Evolutionary conservation across 2,329 filamentous ascomycete species (phyloP).

Genomic region (Sporothrix variecibatus): DNA sequence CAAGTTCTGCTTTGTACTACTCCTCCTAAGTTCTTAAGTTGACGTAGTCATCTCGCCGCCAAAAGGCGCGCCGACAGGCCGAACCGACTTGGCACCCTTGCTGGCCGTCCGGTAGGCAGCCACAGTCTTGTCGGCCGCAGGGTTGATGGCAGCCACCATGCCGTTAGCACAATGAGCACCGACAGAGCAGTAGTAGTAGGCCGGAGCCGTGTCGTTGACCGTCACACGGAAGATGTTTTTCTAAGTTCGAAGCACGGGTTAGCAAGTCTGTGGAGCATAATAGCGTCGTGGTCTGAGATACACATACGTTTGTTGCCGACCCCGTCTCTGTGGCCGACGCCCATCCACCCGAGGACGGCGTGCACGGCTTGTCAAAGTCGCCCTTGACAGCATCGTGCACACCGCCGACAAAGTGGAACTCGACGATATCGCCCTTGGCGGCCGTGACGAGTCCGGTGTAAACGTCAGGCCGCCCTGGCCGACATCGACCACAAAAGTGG

Average conservation of each 20-base stretch:
- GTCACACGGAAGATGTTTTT: conserved; percentile 27
- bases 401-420: conserved; percentile 56
- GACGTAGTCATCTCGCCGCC: conserved; percentile 14
- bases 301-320: conserved; percentile 7
- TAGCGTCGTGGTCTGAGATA: neutral
- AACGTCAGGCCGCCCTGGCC: conserved; percentile 47
- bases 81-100: neutral
- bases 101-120: conserved; percentile 10
- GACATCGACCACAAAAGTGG: conserved; percentile 43
- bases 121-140: conserved; percentile 20
- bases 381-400: conserved; percentile 54
- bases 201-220: conserved; percentile 28
- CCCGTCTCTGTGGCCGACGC: conserved; percentile 22
- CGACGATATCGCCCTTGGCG: conserved; percentile 48
- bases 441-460: conserved; percentile 44
- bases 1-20: too few relatives aligned
- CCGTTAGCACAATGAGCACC: conserved; percentile 31
- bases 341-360: conserved; percentile 37
- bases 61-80: conserved; percentile 12
- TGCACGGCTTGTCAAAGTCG: conserved; percentile 52
- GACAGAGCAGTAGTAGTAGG: conserved; percentile 31
- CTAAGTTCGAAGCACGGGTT: too few relatives aligned
- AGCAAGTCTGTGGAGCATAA: too few relatives aligned
- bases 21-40: neutral
- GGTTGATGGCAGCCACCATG: conserved; percentile 32